Conservation (phyloP, 345 rosid genomes). For the Ceriops tagal region DNA sequence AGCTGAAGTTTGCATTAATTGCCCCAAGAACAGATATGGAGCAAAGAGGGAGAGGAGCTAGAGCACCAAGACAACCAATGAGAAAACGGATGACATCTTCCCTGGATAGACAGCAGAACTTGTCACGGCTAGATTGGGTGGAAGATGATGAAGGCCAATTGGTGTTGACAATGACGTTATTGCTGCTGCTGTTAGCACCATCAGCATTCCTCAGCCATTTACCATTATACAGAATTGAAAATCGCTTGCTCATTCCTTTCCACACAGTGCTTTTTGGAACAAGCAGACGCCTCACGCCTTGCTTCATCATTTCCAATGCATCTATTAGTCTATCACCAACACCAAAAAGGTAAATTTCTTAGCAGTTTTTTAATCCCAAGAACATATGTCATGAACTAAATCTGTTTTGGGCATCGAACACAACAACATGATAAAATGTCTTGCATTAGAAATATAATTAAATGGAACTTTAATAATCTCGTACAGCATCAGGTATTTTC, state of each 20-base stretch:
- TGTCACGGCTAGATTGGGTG: conserved; percentile 45
- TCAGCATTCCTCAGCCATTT: conserved; percentile 90
- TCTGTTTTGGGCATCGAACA: background rate
- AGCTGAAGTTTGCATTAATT: conserved; percentile 54
- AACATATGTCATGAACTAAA: background rate
- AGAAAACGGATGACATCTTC: conserved; percentile 91
- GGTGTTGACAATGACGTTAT: conserved; percentile 33
- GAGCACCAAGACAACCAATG: conserved; percentile 94
- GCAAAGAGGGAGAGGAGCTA: conserved; percentile 91
- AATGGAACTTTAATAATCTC: too few relatives aligned
- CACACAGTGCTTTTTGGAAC: conserved; percentile 69
- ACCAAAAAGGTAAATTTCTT: background rate
- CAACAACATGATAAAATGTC: background rate
- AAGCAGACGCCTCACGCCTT: conserved; percentile 84
- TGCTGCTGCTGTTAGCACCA: conserved; percentile 48
- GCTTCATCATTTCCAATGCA: conserved; percentile 98
- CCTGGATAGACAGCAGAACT: conserved; percentile 91
- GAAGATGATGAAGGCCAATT: conserved; percentile 65
- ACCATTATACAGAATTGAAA: conserved; percentile 74
- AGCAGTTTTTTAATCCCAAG: too few relatives aligned
- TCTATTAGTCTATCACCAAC: conserved; percentile 66
- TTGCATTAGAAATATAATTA: background rate
- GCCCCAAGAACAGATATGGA: conserved; percentile 70
- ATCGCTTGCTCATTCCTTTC: conserved; percentile 98
- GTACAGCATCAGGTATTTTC: too few relatives aligned